Evolutionary conservation across 2,329 filamentous ascomycete genomes (phyloP).

Genomic region (Ceratocystis ficicola): DNA sequence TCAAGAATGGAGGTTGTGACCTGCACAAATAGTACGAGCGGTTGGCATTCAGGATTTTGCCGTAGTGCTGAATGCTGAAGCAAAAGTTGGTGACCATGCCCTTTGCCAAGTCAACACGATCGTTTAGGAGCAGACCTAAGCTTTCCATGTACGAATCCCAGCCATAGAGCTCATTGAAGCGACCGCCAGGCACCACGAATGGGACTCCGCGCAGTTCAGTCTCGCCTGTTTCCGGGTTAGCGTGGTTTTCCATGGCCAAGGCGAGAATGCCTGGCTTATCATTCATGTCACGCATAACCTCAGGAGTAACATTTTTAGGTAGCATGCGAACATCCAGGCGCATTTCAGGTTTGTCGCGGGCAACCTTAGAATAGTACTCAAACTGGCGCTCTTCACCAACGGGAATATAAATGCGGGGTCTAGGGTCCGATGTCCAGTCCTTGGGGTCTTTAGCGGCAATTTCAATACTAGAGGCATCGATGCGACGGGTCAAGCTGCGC

Average conservation of each 20-base stretch:
- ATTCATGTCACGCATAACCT: constrained; percentile 73
- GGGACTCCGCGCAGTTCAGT: constrained; percentile 66
- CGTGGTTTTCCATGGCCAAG: constrained; percentile 70
- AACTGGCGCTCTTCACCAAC: constrained; percentile 72
- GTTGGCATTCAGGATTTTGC: constrained; percentile 95
- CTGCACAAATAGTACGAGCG: constrained; percentile 89
- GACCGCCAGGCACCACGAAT: constrained; percentile 92
- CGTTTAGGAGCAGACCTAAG: constrained; percentile 73
- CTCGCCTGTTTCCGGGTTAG: constrained; percentile 54
- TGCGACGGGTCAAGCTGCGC: constrained; percentile 77
- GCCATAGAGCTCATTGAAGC: constrained; percentile 96
- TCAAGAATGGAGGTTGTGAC: constrained; percentile 92
- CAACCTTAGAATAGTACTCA: constrained; percentile 76
- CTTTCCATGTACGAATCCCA: constrained; percentile 99
- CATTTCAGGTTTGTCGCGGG: constrained; percentile 66
- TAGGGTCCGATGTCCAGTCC: constrained; percentile 83
- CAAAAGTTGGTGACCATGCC: constrained; percentile 93
- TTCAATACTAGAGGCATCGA: constrained; percentile 79
- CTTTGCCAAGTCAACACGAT: constrained; percentile 77
- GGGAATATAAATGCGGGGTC: constrained; percentile 85
- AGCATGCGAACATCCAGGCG: constrained; percentile 77
- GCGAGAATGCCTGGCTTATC: constrained; percentile 78
- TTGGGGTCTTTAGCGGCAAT: constrained; percentile 82
- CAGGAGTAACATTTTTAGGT: constrained; percentile 62
- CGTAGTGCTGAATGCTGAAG: constrained; percentile 97